Evolutionary conservation across 768 basidiomycete species (phyloP), one percentile per base, ranked within the genome.

Genomic region (Pleurotus citrinopileatus): DNA sequence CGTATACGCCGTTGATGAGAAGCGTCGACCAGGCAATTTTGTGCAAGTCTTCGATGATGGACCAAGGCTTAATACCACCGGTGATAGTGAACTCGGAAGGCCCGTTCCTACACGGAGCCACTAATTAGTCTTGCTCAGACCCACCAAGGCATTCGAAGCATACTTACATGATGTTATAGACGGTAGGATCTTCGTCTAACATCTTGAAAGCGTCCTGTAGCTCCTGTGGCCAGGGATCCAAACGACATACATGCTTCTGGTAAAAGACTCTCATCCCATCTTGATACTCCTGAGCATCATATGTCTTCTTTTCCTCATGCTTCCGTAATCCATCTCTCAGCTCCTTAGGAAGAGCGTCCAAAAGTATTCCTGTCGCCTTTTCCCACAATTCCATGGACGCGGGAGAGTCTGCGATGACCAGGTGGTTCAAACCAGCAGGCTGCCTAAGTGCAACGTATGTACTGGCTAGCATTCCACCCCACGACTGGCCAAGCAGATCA

Each of bases 401-500:
- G 2, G 78, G 75, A 0, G 76, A 65, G 50, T 78, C 69, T 15
- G 72, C 61, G n/a, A 82, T 60, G 37, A 84, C 57, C 42, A 83
- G 70, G 43, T 69, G 65, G 57, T 71, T 68, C 38, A 84, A 54
- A 0, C 82, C 81, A 45, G 52, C 59, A 23, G 81, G 81, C 19
- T 71, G 73, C 27, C 63, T 67, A 5, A 55, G 55, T 2, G 70
- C 66, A 4, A 69, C 73, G 36, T 69, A 68, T 0, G 60, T 59
- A 2, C 74, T 65, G 10, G 65, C 77, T 15, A 84, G 70, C 78
- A 82, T 82, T 17, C 77, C 80, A 48, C 80, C 70, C 69, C 69
- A 71, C 20, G 79, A 82, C 43, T 84, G 81, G 1, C 80, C 83
- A 9, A 80, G 58, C 3, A 83, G 43, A 59, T 76, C 68, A 56